These are phyloP conservation scores for Schwanniomyces occidentalis DNA, from an alignment of 805 yeast genomes.

Conservation along the genomic window DNA sequence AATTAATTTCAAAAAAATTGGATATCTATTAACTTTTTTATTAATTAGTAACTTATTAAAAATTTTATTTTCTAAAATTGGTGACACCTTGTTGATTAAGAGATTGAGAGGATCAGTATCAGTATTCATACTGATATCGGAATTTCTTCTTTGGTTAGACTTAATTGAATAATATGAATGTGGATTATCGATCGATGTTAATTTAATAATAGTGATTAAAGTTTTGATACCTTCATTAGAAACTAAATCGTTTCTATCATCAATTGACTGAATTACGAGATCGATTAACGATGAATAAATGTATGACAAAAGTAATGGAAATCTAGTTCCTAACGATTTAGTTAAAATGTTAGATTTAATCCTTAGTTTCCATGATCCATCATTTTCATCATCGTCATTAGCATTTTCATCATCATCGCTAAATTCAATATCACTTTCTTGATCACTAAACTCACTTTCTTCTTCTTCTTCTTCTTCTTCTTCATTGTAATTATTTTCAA, in stretches of 20 bases:
- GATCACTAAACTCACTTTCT: conserved; percentile 21
- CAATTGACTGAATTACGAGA: conserved; percentile 31
- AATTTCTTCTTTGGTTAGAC: conserved; percentile 13
- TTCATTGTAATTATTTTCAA: conserved; percentile 34
- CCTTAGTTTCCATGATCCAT: conserved; percentile 61
- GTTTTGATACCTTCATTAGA: conserved; percentile 50
- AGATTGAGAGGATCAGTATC: conserved; percentile 20
- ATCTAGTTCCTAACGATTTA: conserved; percentile 27
- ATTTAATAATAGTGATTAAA: conserved; percentile 39
- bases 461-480: conserved; percentile 39
- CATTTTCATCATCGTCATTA: conserved; percentile 42
- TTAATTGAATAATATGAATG: conserved; percentile 1
- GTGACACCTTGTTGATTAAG: conserved; percentile 16
- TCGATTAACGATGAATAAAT: conserved; percentile 33
- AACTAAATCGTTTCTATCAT: conserved; percentile 51
- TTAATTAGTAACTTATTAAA: conserved; percentile 21
- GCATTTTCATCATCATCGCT: conserved; percentile 52
- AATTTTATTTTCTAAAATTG: conserved; percentile 25
- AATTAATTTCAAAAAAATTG: conserved; percentile 24
- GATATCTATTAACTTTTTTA: conserved; percentile 20
- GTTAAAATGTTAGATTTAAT: conserved; percentile 49
- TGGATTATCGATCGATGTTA: conserved; percentile 11
- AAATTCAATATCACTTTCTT: conserved; percentile 37
- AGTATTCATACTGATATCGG: conserved; percentile 43
- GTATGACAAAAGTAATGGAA: conserved; percentile 35